Evolutionary conservation across 75 land plant species (phyloP).

Genomic region (Gnetum montanum): DNA sequence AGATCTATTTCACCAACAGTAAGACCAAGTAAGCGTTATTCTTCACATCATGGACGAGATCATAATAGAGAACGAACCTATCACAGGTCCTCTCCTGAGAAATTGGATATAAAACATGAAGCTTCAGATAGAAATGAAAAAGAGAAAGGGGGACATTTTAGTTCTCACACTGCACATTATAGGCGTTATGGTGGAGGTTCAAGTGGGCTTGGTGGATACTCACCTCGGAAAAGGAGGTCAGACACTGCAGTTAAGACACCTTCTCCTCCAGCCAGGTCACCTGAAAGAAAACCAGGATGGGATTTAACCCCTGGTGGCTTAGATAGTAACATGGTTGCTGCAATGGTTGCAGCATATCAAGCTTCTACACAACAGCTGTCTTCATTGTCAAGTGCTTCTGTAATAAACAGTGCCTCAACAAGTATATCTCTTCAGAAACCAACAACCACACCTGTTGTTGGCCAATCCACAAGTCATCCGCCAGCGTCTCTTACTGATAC

Average conservation of each 20-base stretch:
- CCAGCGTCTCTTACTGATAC: constrained; percentile 28
- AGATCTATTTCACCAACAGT: constrained; percentile 34
- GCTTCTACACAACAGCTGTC: constrained; percentile 16
- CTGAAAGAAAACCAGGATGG: constrained; percentile 76
- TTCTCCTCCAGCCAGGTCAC: constrained; percentile 54
- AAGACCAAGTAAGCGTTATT: constrained; percentile 15
- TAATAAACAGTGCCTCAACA: constrained; percentile 20
- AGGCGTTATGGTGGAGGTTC: constrained; percentile 32
- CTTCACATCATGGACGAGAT: constrained; percentile 20
- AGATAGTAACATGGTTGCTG: constrained; percentile 21
- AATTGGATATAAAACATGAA: constrained; percentile 13
- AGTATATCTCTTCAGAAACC: constrained; percentile 2
- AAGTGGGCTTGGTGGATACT: constrained; percentile 95
- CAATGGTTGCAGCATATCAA: constrained; percentile 22
- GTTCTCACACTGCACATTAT: constrained; percentile 14
- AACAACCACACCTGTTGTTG: constrained; percentile 1
- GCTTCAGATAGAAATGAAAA: constrained; percentile 24
- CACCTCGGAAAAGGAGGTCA: constrained; percentile 79
- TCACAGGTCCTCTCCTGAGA: constrained; percentile 14
- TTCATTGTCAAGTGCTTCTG: constrained; percentile 10
- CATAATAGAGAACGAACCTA: constrained; percentile 9
- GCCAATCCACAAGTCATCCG: constrained; percentile 20
- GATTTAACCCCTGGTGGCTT: constrained; percentile 50
- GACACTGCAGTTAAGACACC: constrained; percentile 70
- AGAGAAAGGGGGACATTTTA: constrained; percentile 10